Percentiles rank a stretch among this genome's conserved stretches.
Conservation (phyloP, 2,329 filamentous ascomycete species). For the Rutstroemia sp. region DNA sequence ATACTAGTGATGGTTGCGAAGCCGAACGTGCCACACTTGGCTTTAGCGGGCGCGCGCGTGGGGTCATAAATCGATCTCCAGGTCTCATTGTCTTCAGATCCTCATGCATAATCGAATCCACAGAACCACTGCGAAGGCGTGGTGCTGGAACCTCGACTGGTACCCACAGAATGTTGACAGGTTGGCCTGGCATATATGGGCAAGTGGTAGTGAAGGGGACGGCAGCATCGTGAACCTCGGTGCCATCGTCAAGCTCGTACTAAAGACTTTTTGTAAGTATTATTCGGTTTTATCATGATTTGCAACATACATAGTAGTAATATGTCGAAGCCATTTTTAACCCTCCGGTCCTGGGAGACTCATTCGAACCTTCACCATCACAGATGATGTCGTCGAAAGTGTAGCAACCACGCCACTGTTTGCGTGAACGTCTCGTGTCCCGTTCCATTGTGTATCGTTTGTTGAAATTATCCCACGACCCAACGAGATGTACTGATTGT, state of each 20-base stretch:
- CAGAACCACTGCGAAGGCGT: constrained; percentile 57
- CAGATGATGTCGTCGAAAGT: constrained; percentile 79
- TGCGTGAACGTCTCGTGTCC: constrained; percentile 65
- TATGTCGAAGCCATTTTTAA: constrained; percentile 90
- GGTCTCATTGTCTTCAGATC: constrained; percentile 72
- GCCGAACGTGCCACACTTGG: constrained; percentile 34
- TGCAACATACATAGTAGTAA: constrained; percentile 79
- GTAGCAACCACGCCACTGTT: constrained; percentile 83
- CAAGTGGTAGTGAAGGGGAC: constrained; percentile 71
- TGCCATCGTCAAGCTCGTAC: constrained; percentile 76
- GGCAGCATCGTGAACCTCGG: constrained; percentile 67
- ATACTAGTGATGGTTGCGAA: neutral
- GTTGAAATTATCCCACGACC: constrained; percentile 93
- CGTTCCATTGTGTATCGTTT: constrained; percentile 73
- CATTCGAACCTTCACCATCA: constrained; percentile 53
- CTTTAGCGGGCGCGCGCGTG: constrained; percentile 48
- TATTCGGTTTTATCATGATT: constrained; percentile 22
- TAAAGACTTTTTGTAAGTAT: constrained; percentile 32
- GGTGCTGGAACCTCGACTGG: constrained; percentile 57
- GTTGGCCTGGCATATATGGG: constrained; percentile 81
- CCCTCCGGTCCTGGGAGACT: constrained; percentile 61
- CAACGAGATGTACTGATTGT: constrained; percentile 70
- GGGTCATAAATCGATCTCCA: constrained; percentile 65
- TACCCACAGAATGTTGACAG: constrained; percentile 76
- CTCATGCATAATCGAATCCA: constrained; percentile 49